Conservation (phyloP, 345 rosid species). For the Barbarea vulgaris region DNA sequence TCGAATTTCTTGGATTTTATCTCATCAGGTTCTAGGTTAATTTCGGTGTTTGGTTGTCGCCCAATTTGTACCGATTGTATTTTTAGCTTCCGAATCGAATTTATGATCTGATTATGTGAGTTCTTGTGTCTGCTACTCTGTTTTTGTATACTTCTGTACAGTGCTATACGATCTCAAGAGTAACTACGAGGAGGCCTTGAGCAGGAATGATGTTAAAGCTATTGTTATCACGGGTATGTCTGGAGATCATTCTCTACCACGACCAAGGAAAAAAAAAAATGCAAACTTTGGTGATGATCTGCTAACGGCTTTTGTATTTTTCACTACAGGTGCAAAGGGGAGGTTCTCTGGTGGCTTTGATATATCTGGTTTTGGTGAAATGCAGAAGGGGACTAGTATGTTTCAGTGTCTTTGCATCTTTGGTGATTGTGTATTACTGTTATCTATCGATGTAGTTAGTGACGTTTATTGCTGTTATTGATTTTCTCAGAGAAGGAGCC, state of each 20-base stretch:
- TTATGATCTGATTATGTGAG: constrained; percentile 25
- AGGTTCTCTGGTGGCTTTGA: constrained; percentile 98
- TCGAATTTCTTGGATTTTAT: not conserved
- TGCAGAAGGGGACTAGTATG: constrained; percentile 66
- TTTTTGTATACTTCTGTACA: constrained; percentile 38
- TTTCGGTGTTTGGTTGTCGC: constrained; percentile 11
- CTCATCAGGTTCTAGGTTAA: not conserved
- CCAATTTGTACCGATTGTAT: not conserved
- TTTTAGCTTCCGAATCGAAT: constrained; percentile 14
- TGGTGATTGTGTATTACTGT: not conserved
- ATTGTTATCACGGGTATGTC: constrained; percentile 79
- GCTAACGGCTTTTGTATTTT: not conserved
- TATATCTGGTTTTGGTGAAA: constrained; percentile 68
- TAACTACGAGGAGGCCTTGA: constrained; percentile 72
- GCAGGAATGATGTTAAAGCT: constrained; percentile 91
- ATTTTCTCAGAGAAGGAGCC: constrained; percentile 59
- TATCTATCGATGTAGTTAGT: constrained; percentile 20
- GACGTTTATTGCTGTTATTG: not conserved
- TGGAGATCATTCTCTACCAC: constrained; percentile 6
- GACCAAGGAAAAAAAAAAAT: not conserved
- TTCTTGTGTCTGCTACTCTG: constrained; percentile 3
- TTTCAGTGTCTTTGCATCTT: not conserved
- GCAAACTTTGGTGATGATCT: not conserved
- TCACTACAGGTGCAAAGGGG: constrained; percentile 74
- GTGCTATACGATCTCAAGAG: constrained; percentile 77